Base-by-base conservation (phyloP, 148 eudicot species). In the Gaultheria prostrata region DNA sequence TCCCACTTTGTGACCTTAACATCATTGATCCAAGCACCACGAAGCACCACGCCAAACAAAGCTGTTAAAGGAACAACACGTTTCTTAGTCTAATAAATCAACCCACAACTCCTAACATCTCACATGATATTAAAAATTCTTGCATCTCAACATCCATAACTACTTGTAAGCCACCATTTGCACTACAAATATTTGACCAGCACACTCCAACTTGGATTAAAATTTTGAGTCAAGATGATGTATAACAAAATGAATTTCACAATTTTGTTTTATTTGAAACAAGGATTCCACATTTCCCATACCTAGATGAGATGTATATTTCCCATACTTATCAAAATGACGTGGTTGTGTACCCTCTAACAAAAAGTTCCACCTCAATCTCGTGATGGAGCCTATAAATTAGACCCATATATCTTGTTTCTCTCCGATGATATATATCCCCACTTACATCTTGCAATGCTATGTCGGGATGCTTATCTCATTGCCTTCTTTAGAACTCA, bases 401-500 rank as follows among this genome's bases (percentile, higher is more conserved):
- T 10, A 1, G 26, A 17, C 17, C 59, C n/a, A 11, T 56, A 18
- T 4, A 56, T 14, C 46, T 11, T 32, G 35, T 5, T 7, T 72
- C 48, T 72, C 48, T 71, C 12, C 39, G 4, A 30, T 32, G 21
- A 32, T 30, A 0, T 70, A 14, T 35, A 18, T 24, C 10, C n/a
- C 11, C 4, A 2, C 76, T 32, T 15, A 32, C 21, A n/a, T 32
- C 45, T 1, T 14, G 74, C 20, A 65, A 24, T 32, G 2, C 32
- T 65, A 24, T 0, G 15, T 65, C 2, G 21, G 70, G 21, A 35
- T 74, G 28, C 49, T 30, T 32, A 17, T 39, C 51, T 39, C 59
- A 79, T 26, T 24, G 0, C 46, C 30, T 67, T 43, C 4, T 49
- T 4, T 14, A 67, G 82, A 83, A 49, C 28, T 87, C 80, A 88